phyloP scores from a whole-genome alignment of 2,329 filamentous ascomycete species.

The Pseudogymnoascus sp. region DNA sequence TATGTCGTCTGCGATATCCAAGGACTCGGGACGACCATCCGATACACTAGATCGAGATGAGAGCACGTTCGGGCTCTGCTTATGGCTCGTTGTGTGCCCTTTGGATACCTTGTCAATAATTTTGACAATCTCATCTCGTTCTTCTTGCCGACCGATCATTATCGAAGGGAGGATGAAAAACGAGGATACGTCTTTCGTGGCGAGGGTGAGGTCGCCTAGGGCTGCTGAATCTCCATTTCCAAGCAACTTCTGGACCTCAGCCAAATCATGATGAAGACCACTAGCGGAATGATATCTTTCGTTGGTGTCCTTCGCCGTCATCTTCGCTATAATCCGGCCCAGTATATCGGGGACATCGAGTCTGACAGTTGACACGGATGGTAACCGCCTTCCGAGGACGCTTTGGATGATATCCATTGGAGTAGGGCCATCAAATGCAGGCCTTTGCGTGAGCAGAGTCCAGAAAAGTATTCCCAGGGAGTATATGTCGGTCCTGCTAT shows the following conservation, averaged over 20 bases:
- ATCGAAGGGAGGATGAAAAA: slow-evolving; percentile 79
- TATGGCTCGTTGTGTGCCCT: slow-evolving; percentile 47
- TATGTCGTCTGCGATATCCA: slow-evolving; percentile 42
- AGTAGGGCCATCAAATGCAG: slow-evolving; percentile 70
- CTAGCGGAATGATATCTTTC: slow-evolving; percentile 87
- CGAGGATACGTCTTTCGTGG: slow-evolving; percentile 79
- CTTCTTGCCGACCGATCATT: slow-evolving; percentile 72
- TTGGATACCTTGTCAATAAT: slow-evolving; percentile 71
- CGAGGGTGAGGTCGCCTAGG: slow-evolving; percentile 67
- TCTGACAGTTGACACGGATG: slow-evolving; percentile 66
- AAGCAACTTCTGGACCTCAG: slow-evolving; percentile 65
- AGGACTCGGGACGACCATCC: slow-evolving; percentile 27
- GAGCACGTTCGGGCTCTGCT: slow-evolving; percentile 37
- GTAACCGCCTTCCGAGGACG: slow-evolving; percentile 71
- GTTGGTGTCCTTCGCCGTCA: slow-evolving; percentile 79
- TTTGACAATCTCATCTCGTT: slow-evolving; percentile 61
- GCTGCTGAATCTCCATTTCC: slow-evolving; percentile 65
- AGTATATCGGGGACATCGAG: slow-evolving; percentile 79
- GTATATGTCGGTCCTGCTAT: slow-evolving; percentile 89
- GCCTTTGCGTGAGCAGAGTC: slow-evolving; percentile 70
- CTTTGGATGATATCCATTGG: slow-evolving; percentile 89
- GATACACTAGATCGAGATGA: slow-evolving; percentile 49
- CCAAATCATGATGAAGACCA: slow-evolving; percentile 74
- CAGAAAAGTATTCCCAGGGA: slow-evolving; percentile 85
- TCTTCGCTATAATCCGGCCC: slow-evolving; percentile 78